Evolutionary conservation across 768 basidiomycete genomes (phyloP).

Genomic region (Auricularia cornea): DNA sequence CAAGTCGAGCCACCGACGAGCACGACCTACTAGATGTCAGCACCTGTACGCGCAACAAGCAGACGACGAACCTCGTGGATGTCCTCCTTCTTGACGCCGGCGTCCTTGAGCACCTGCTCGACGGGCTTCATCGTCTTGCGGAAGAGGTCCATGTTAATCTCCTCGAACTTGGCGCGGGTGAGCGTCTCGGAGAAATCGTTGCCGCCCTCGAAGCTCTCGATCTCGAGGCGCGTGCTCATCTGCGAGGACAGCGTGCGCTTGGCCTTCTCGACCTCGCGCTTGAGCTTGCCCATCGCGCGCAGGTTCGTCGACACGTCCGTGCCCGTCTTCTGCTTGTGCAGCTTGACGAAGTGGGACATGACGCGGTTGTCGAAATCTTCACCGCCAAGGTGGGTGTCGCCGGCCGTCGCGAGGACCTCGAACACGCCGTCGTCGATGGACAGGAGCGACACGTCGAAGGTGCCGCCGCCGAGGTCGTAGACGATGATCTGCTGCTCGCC

Average conservation of each 20-base stretch:
- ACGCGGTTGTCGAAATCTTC: no score
- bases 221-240: conserved; percentile 44
- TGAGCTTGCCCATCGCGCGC: conserved; percentile 36
- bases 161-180: conserved; percentile 43
- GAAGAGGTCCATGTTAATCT: no score
- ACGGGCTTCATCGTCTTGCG: no score
- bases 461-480: conserved; percentile 44
- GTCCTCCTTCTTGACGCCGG: conserved; percentile 43
- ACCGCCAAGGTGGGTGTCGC: conserved; percentile 42
- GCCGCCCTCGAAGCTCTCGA: conserved; percentile 47
- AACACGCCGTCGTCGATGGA: conserved; percentile 45
- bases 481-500: conserved; percentile 43
- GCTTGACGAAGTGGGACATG: conserved; percentile 40
- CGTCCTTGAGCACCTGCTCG: no score
- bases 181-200: conserved; percentile 49
- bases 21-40: conserved; percentile 15
- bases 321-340: conserved; percentile 48
- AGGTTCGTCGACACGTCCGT: conserved; percentile 30
- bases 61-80: conserved; percentile 33
- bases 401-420: conserved; percentile 44
- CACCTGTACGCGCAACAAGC: background rate
- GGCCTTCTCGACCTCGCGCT: conserved; percentile 41
- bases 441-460: conserved; percentile 42
- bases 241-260: conserved; percentile 45
- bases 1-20: conserved; percentile 41